A percentile compares a stretch with the other conserved stretches of the same genome.
Conservation (phyloP, 2,329 filamentous ascomycete species). For the Colletotrichum gloeosporioides region DNA sequence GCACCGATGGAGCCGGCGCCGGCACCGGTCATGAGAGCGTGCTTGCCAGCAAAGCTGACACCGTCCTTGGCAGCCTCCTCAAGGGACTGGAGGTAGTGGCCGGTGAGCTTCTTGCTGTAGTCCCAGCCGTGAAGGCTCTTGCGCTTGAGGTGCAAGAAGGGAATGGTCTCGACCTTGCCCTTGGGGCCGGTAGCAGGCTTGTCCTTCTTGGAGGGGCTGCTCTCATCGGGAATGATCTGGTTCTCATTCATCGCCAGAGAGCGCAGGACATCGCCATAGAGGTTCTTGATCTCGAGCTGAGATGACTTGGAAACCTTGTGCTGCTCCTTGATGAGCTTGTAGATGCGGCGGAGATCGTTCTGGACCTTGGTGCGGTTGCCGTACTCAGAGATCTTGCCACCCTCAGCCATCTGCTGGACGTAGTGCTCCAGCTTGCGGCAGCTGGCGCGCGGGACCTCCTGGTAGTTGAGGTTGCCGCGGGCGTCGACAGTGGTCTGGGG, state of each 20-base stretch:
- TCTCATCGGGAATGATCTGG: slow-evolving; percentile 91
- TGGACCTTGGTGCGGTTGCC: slow-evolving; percentile 98
- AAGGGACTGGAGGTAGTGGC: slow-evolving; percentile 88
- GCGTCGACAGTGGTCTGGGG: slow-evolving; percentile 92
- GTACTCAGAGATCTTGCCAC: slow-evolving; percentile 98
- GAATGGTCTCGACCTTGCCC: slow-evolving; percentile 96
- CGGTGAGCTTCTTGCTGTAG: slow-evolving; percentile 98
- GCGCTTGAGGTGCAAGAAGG: slow-evolving; percentile 95
- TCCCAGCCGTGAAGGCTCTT: slow-evolving; percentile 96
- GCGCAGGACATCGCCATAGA: slow-evolving; percentile 93
- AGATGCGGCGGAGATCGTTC: slow-evolving; percentile 91
- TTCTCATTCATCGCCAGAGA: slow-evolving; percentile 97
- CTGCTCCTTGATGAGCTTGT: slow-evolving; percentile 98
- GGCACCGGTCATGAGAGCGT: slow-evolving; percentile 97
- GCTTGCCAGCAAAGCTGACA: slow-evolving; percentile 92
- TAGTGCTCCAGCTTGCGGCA: slow-evolving; percentile 98
- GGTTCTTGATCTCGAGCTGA: slow-evolving; percentile 92
- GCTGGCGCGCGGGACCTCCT: slow-evolving; percentile 84
- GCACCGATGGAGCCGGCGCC: slow-evolving; percentile 97
- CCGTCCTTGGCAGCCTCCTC: slow-evolving; percentile 87
- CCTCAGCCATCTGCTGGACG: slow-evolving; percentile 97
- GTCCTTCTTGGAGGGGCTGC: slow-evolving; percentile 39
- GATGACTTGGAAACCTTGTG: slow-evolving; percentile 97
- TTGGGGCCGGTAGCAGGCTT: slow-evolving; percentile 69
- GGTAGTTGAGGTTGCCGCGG: slow-evolving; percentile 90